Percentiles rank a stretch among this genome's conserved stretches.
These are phyloP conservation scores for Phytophthora fragariae DNA, from an alignment of 352 stramenopile species.

Conservation along the genomic window DNA sequence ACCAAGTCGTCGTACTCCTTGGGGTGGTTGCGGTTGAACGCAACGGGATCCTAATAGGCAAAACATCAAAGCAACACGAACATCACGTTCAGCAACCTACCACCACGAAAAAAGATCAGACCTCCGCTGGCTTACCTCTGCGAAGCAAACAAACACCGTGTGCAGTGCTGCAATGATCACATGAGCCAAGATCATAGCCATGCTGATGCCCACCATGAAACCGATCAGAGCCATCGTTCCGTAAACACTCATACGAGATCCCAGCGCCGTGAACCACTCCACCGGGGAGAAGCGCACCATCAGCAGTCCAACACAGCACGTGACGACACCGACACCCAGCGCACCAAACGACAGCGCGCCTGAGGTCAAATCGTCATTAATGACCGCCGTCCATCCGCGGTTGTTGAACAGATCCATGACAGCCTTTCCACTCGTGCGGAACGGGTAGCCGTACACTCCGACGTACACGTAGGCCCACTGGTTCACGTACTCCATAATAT, in stretches of 20 bases:
- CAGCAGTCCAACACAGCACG: slow-evolving; percentile 66
- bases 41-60: slow-evolving; percentile 67
- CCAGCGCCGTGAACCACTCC: slow-evolving; percentile 66
- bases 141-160: slow-evolving; percentile 91
- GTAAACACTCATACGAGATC: slow-evolving; percentile 56
- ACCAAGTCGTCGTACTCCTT: slow-evolving; percentile 85
- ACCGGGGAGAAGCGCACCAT: slow-evolving; percentile 73
- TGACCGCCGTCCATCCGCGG: slow-evolving; percentile 89
- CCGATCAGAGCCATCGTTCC: slow-evolving; percentile 69
- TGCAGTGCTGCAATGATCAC: slow-evolving; percentile 86
- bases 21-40: slow-evolving; percentile 85
- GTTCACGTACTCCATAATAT: slow-evolving; percentile 92
- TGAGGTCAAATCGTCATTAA: slow-evolving; percentile 91
- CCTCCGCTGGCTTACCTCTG: slow-evolving; percentile 54
- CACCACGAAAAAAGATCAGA: slow-evolving; percentile 4
- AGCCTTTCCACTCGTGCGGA: slow-evolving; percentile 85
- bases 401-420: slow-evolving; percentile 90
- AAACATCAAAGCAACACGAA: background rate
- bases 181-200: slow-evolving; percentile 86
- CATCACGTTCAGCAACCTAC: slow-evolving; percentile 13
- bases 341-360: slow-evolving; percentile 82
- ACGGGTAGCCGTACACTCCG: slow-evolving; percentile 90
- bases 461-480: slow-evolving; percentile 92
- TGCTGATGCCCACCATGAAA: slow-evolving; percentile 84
- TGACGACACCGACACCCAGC: slow-evolving; percentile 80